phyloP scores from a whole-genome alignment of 805 yeast genomes.

The Candida orba region DNA sequence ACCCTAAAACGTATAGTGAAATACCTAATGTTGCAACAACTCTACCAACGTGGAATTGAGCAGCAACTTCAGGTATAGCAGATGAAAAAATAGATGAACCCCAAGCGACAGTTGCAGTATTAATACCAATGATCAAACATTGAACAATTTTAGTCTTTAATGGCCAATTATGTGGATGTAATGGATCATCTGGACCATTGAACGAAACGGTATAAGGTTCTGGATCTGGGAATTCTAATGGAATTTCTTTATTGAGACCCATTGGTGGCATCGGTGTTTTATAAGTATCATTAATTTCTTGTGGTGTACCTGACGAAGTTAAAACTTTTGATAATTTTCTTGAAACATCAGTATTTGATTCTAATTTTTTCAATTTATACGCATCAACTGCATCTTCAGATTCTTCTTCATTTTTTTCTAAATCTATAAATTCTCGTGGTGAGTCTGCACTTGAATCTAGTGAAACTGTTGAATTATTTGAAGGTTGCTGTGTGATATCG shows the following conservation, averaged over 20 bases:
- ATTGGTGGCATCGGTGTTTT: conserved; percentile 43
- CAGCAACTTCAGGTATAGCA: conserved; percentile 42
- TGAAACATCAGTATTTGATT: conserved; percentile 19
- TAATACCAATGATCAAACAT: conserved; percentile 40
- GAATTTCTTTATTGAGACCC: conserved; percentile 54
- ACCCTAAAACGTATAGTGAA: conserved; percentile 83
- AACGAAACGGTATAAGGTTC: conserved; percentile 65
- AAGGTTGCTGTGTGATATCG: too few species aligned
- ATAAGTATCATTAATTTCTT: conserved; percentile 24
- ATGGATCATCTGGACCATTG: conserved; percentile 75
- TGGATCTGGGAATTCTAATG: conserved; percentile 44
- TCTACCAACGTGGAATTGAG: conserved; percentile 48
- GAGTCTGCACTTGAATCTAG: background rate
- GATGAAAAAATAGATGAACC: conserved; percentile 82
- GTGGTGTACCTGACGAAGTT: conserved; percentile 29
- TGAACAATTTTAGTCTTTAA: conserved; percentile 35
- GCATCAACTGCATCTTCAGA: conserved; percentile 1
- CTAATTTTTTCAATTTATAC: conserved; percentile 6
- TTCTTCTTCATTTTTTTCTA: background rate
- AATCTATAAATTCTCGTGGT: background rate
- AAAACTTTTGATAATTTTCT: conserved; percentile 35
- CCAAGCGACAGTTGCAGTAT: conserved; percentile 52
- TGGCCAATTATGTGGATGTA: conserved; percentile 77
- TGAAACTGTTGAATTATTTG: background rate
- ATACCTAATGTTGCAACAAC: conserved; percentile 72